These are phyloP conservation scores for Cyclostephanos invisitatus DNA, from an alignment of 108 stramenopile species.

Conservation along the genomic window DNA sequence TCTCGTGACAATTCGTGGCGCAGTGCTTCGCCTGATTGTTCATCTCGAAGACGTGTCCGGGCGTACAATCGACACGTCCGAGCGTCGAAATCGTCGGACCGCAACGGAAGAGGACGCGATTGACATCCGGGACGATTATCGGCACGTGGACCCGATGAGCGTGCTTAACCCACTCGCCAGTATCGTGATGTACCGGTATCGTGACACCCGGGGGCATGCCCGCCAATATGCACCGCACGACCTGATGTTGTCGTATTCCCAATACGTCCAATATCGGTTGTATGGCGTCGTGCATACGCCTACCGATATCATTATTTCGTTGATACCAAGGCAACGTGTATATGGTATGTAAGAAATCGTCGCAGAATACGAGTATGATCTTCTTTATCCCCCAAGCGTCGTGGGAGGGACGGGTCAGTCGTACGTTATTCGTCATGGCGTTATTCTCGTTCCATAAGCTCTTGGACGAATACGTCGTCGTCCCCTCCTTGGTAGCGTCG, in stretches of 20 bases:
- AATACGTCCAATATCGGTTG: constrained; percentile 79
- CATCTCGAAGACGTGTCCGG: constrained; percentile 96
- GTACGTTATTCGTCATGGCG: constrained; percentile 83
- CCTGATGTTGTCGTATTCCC: constrained; percentile 43
- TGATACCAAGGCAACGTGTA: constrained; percentile 94
- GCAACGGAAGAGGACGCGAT: constrained; percentile 84
- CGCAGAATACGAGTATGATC: constrained; percentile 93
- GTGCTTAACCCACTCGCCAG: constrained; percentile 92
- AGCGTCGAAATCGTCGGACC: constrained; percentile 71
- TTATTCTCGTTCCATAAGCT: constrained; percentile 80
- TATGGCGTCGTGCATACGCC: constrained; percentile 58
- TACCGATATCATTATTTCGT: constrained; percentile 31
- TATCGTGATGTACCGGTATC: constrained; percentile 98
- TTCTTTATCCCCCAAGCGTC: constrained; percentile 98
- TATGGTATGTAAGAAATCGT: constrained; percentile 90
- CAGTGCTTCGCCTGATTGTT: constrained; percentile 97
- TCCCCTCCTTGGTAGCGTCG: no score
- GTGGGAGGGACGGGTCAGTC: constrained; percentile 85
- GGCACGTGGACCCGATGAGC: constrained; percentile 97
- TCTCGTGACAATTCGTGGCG: constrained; percentile 80
- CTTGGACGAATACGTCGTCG: constrained; percentile 17
- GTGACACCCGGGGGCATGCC: constrained; percentile 92
- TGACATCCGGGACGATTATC: constrained; percentile 71
- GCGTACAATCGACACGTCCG: constrained; percentile 78
- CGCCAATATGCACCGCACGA: constrained; percentile 93